phyloP scores from a whole-genome alignment of 2,329 filamentous ascomycete genomes.

The Colletotrichum theobromicola region DNA sequence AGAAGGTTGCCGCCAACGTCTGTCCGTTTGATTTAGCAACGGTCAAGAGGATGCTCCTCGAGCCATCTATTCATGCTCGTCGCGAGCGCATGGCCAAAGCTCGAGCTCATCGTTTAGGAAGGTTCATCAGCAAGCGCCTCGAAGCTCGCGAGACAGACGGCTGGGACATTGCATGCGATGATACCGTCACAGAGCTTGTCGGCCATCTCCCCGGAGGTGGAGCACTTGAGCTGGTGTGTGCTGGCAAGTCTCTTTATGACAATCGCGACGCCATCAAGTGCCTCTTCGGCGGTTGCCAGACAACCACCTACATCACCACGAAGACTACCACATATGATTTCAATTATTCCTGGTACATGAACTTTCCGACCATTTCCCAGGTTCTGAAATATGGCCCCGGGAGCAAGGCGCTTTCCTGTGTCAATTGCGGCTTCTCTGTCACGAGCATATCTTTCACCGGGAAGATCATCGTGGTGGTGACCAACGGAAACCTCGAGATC shows the following conservation, averaged over 20 bases:
- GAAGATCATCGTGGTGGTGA: not conserved
- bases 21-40: not conserved
- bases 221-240: not conserved
- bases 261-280: not conserved
- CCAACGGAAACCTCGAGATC: not conserved
- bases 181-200: not conserved
- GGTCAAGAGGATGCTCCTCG: not conserved
- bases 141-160: not conserved
- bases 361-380: not conserved
- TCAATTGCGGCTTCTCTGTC: not conserved
- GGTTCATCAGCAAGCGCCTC: not conserved
- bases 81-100: no score
- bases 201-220: not conserved
- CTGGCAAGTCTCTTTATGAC: not conserved
- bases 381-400: not conserved
- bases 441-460: not conserved
- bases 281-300: not conserved
- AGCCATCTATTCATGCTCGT: not conserved
- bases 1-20: not conserved
- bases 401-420: not conserved
- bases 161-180: not conserved
- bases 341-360: not conserved
- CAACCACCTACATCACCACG: not conserved
- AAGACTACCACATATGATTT: not conserved
- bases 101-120: not conserved